Percentiles rank a stretch among this genome's conserved stretches.
phyloP scores from a whole-genome alignment of 768 basidiomycete species.

The Amanita pseudoporphyria region DNA sequence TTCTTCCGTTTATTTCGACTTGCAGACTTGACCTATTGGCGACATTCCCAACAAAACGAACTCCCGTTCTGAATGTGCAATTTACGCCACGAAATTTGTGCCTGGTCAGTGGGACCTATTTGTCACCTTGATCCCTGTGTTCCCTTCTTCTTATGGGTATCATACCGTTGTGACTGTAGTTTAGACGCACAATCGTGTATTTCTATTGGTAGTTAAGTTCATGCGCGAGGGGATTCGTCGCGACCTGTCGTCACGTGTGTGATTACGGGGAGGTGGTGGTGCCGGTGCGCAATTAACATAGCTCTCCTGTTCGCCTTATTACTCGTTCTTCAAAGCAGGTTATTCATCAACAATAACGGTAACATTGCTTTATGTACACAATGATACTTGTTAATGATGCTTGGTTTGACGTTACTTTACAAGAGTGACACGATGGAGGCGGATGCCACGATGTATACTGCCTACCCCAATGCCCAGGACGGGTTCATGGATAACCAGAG shows the following conservation, averaged over 20 bases:
- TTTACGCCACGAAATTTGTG: conserved; percentile 95
- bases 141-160: conserved; percentile 1
- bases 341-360: background rate
- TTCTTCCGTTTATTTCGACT: conserved; percentile 7
- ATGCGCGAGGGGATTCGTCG: no score
- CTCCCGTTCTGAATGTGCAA: conserved; percentile 85
- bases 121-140: conserved; percentile 49
- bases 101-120: conserved; percentile 72
- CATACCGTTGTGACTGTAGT: background rate
- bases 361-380: background rate
- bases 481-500: background rate
- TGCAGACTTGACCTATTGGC: conserved; percentile 74
- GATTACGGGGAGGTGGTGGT: background rate
- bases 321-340: background rate
- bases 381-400: background rate
- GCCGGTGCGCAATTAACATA: background rate
- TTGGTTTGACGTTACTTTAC: conserved; percentile 3
- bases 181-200: conserved; percentile 2
- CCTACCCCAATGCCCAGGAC: conserved; percentile 6
- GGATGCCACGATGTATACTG: conserved; percentile 20
- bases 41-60: conserved; percentile 93
- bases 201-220: background rate
- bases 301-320: background rate
- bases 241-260: conserved; percentile 2
- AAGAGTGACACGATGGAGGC: conserved; percentile 39